Conservation (phyloP, 2,329 filamentous ascomycete genomes). For the Corynespora cassiicola region DNA sequence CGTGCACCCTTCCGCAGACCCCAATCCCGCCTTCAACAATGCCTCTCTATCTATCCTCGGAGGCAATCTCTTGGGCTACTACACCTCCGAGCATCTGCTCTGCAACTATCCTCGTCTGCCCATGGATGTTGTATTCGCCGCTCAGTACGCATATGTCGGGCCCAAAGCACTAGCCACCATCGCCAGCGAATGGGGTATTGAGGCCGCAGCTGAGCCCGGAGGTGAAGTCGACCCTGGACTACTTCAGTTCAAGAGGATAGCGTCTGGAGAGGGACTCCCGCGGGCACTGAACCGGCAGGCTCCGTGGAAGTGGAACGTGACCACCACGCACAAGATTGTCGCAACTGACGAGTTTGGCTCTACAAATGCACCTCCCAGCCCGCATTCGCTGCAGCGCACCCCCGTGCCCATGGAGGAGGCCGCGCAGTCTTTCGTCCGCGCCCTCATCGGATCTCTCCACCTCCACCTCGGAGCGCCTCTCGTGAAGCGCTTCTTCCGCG, state of each 20-base stretch:
- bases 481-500: conserved; percentile 81
- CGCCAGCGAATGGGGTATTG: conserved; percentile 88
- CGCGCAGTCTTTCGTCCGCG: conserved; percentile 78
- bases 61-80: conserved; percentile 82
- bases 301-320: conserved; percentile 46
- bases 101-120: conserved; percentile 91
- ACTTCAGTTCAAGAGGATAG: conserved; percentile 73
- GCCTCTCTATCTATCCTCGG: conserved; percentile 81
- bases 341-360: conserved; percentile 88
- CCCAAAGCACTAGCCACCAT: conserved; percentile 75
- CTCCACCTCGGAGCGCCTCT: conserved; percentile 79
- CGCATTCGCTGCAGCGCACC: conserved; percentile 26
- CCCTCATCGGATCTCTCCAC: conserved; percentile 84
- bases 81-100: conserved; percentile 85
- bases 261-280: conserved; percentile 32
- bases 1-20: conserved; percentile 84
- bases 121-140: conserved; percentile 83
- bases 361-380: conserved; percentile 38
- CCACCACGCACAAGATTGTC: conserved; percentile 73
- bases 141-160: conserved; percentile 84
- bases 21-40: conserved; percentile 86
- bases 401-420: conserved; percentile 61
- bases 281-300: conserved; percentile 26
- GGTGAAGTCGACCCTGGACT: conserved; percentile 90
- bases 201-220: conserved; percentile 83